Conservation (phyloP, 129 eudicot genomes). For the Flaveria trinervia region DNA sequence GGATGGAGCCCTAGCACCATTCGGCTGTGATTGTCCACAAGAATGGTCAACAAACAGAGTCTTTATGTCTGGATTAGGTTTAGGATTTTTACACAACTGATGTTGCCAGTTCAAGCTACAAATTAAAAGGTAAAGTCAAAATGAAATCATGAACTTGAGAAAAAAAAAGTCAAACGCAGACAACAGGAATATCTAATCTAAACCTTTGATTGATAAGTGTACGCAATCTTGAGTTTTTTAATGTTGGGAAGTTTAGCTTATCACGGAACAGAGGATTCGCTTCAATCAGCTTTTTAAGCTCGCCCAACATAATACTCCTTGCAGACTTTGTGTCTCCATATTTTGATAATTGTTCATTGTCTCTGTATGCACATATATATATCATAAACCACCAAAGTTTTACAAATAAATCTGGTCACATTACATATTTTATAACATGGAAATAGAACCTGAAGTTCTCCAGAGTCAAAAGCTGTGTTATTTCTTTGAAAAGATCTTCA, state of each 20-base stretch:
- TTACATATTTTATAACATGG: background rate
- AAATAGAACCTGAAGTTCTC: constrained; percentile 62
- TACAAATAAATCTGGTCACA: background rate
- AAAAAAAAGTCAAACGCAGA: background rate
- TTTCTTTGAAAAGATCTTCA: constrained; percentile 79
- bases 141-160: background rate
- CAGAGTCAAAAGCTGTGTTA: constrained; percentile 67
- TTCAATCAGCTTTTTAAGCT: constrained; percentile 58
- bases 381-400: constrained; percentile 23
- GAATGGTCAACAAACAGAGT: constrained; percentile 86
- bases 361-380: constrained; percentile 34
- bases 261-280: constrained; percentile 63
- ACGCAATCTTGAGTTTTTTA: constrained; percentile 71
- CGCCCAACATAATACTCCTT: constrained; percentile 67
- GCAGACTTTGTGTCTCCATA: constrained; percentile 68
- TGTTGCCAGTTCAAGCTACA: constrained; percentile 50
- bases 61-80: constrained; percentile 86
- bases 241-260: constrained; percentile 60
- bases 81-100: constrained; percentile 85
- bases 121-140: constrained; percentile 8
- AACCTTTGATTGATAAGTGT: constrained; percentile 81
- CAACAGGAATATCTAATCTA: background rate
- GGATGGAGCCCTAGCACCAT: constrained; percentile 87
- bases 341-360: constrained; percentile 60
- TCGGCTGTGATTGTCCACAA: constrained; percentile 84